Base-by-base conservation (phyloP, 352 stramenopile genomes). In the Phytophthora kernoviae region DNA sequence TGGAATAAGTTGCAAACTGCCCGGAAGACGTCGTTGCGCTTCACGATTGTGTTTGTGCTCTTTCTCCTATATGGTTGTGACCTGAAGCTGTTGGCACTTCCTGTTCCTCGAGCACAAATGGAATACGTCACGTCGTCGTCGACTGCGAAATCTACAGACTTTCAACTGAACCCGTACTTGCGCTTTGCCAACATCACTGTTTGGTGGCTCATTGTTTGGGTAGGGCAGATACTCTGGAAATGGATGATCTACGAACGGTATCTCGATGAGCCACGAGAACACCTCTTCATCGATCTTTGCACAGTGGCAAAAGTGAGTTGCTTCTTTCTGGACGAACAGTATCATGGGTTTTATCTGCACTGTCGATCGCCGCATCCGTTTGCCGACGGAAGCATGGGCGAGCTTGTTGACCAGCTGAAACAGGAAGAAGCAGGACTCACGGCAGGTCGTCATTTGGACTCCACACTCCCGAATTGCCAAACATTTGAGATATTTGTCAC, bases 301-400 rank as follows among this genome's bases (percentile, higher is more conserved):
- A 98, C 94, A 0, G 74, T 98, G 21, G 95, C 91, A 2, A 99
- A 98, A 65, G 72, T 97, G 26, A 95, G 84, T 45, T 88, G 95
- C 34, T 74, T 99, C 17, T 76, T 98, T 22, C 66, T 98, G 17
- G 87, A 97, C 44, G 92, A 98, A 43, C 67, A 79, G 22, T 97
- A 97, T 56, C 92, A 98, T 58, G 94, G 93, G 1, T 98, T 93
- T 65, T 98, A 98, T 67, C 70, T 99, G 4, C 95, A 99, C 60
- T 98, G 96, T 43, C 84, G 89, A 37, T 98, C 93, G 11, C 90
- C 94, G 4, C 96, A 98, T 64, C 83, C 90, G 59, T 94, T 92
- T 59, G 94, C 94, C 12, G 96, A 98, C 60, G 88, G 87, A 0
- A 93, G 73, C 48, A 98, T 99, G 91, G 67, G 80, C n/a, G 85